Base-by-base conservation (phyloP, 345 rosid species). In the Linum lewisii region DNA sequence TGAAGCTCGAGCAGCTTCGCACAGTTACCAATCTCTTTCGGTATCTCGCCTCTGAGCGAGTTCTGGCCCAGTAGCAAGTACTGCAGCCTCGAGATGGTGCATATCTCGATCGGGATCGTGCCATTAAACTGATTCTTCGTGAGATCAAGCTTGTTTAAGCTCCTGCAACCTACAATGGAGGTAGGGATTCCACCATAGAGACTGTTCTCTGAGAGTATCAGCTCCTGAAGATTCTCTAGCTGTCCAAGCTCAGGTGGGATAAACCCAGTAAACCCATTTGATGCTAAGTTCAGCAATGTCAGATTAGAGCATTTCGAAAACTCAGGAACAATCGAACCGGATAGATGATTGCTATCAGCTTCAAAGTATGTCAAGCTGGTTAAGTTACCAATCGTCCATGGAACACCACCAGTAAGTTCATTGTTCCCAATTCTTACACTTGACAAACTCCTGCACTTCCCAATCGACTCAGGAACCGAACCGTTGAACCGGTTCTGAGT, bases 331-430 rank as follows among this genome's bases (percentile, higher is more conserved):
- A 93, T 72, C 66, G 81, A 82, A 65, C 99, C 95, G 14, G 99
- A 88, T 24, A 92, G 81, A 69, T 75, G 73, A 80, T 92, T 92
- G 45, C 82, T 81, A 68, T 85, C 78, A 2, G 90, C 99, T 77
- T 92, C 99, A 64, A 92, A 92, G 67, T 88, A 92, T 0, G 99
- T 77, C 62, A 92, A 93, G 74, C 94, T 79, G 56, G 73, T 84
- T n/a, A 78, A 81, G 61, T 92, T 88, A 23, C 91, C 99, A 10
- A 92, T 79, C 8, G 82, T 60, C 72, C 65, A 80, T 3, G 99
- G 99, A 72, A 92, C 81, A 58, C 62, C 77, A 60, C 98, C 98
- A 0, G 78, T 73, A 66, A 92, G 88, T 63, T 73, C 75, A 66
- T 93, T 92, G 63, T 92, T 77, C 66, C 99, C 99, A 45, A 92